Conservation (phyloP, 2,329 filamentous ascomycete genomes). For the Aspergillus terreus region DNA sequence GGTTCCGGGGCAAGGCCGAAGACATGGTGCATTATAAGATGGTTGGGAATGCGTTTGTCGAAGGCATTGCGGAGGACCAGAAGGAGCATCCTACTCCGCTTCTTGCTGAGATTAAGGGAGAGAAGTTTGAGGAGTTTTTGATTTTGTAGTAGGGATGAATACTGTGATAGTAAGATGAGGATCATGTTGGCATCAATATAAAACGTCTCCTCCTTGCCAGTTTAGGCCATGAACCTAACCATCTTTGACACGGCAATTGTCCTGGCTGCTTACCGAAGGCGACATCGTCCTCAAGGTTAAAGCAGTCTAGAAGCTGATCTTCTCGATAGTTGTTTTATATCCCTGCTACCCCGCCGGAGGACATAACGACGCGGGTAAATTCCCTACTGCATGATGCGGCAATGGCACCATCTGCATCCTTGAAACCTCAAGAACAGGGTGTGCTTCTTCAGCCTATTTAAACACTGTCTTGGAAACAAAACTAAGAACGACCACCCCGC, state of each 20-base stretch:
- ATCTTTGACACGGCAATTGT: not conserved
- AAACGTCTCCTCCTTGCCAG: not conserved
- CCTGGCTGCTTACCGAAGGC: not conserved
- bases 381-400: not conserved
- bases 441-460: not conserved
- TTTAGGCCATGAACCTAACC: not conserved
- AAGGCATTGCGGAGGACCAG: constrained; percentile 4
- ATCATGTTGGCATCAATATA: not conserved
- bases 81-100: constrained; percentile 3
- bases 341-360: not conserved
- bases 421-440: not conserved
- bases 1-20: not conserved
- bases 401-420: not conserved
- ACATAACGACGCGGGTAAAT: not conserved
- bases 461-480: not conserved
- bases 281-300: not conserved
- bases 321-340: not conserved
- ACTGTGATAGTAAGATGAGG: not conserved
- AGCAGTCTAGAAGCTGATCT: not conserved
- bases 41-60: constrained; percentile 6
- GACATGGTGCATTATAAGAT: constrained; percentile 1
- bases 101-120: constrained; percentile 1
- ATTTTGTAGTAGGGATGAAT: not conserved
- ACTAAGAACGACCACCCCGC: not conserved
- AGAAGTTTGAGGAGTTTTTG: constrained; percentile 1